Evolutionary conservation across 1,139 yeast species (phyloP), one percentile per base, ranked within the genome.

Genomic region (Meyerozyma elateridarum): DNA sequence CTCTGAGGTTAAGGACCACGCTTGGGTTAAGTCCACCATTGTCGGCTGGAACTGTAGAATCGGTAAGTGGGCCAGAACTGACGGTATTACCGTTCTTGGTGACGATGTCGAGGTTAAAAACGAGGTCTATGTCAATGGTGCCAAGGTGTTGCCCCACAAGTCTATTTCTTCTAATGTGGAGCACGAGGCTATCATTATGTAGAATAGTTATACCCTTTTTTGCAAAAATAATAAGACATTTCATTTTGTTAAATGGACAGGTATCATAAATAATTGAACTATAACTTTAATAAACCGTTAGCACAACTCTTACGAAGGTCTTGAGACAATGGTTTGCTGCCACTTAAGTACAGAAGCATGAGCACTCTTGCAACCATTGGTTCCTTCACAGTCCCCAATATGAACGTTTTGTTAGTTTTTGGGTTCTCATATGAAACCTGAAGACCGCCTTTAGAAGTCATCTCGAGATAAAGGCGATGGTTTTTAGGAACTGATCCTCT

Each of bases 11-110:
- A 87, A 85, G 69, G 96, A 89, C 61, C 98, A 93, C 67, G 96
- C 98, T 51, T 85, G 93, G 83, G 94, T 93, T 54, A 89, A 91
- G 70, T 84, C 93, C 54, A 85, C 98, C 54, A 91, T 93, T 64
- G 95, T 93, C 48, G 99, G 99, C 52, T 93, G 99, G 99, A 84
- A 88, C 76, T 89, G 96, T 42, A 85, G 89, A 54, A 89, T 93
- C 52, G 99, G 99, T 61, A 81, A 80, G 65, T 91, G 99, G 99
- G 95, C 97, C 45, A 88, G 99, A 75, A 80, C 94, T 47, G 98
- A 91, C 69, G 95, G 96, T 70, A 85, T 81, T 52, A 85, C 97
- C 43, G 98, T 93, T 39, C 79, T 93, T 56, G 99, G 98, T 70
- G 99, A 93, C 64, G 99, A 93, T 50, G 99, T 93, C 49, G 95